Conservation (phyloP, 441 rosid species). For the Eruca vesicaria region DNA sequence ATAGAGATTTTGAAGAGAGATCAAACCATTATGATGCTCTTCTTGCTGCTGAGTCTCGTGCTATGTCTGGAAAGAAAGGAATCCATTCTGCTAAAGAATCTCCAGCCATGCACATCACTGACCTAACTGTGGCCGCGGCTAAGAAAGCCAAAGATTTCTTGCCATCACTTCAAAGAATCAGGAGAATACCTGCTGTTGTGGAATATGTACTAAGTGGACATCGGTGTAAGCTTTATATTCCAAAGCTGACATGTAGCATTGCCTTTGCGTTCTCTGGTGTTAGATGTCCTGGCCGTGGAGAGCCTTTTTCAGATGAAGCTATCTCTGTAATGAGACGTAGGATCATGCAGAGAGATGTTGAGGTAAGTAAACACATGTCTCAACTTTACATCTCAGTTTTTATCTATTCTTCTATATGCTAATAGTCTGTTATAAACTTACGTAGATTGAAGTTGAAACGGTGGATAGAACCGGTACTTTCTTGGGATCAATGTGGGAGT, state of each 20-base stretch:
- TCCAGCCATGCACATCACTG: slow-evolving; percentile 65
- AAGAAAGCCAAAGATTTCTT: slow-evolving; percentile 82
- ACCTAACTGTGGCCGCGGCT: slow-evolving; percentile 59
- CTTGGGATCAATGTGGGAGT: slow-evolving; percentile 90
- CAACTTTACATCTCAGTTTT: slow-evolving; percentile 2
- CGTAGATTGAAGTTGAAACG: slow-evolving; percentile 83
- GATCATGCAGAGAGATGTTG: slow-evolving; percentile 93
- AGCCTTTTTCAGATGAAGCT: slow-evolving; percentile 84
- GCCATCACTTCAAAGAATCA: slow-evolving; percentile 65
- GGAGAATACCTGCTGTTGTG: slow-evolving; percentile 76
- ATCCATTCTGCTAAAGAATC: slow-evolving; percentile 68
- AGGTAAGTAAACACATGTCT: slow-evolving; percentile 53
- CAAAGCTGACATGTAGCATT: slow-evolving; percentile 83
- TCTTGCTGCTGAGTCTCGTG: slow-evolving; percentile 84
- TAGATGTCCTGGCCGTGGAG: slow-evolving; percentile 88
- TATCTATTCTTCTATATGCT: slow-evolving; percentile 18
- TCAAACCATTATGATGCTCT: slow-evolving; percentile 84
- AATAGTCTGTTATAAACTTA: neutral
- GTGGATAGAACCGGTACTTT: slow-evolving; percentile 90
- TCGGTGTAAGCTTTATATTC: slow-evolving; percentile 82
- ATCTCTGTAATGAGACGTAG: slow-evolving; percentile 80
- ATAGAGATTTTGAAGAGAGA: slow-evolving; percentile 88
- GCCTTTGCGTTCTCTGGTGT: slow-evolving; percentile 94
- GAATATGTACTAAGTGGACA: slow-evolving; percentile 95
- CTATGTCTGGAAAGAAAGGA: slow-evolving; percentile 62